phyloP scores from a whole-genome alignment of 1,284 basidiomycete species.

The Tilletia caries region DNA sequence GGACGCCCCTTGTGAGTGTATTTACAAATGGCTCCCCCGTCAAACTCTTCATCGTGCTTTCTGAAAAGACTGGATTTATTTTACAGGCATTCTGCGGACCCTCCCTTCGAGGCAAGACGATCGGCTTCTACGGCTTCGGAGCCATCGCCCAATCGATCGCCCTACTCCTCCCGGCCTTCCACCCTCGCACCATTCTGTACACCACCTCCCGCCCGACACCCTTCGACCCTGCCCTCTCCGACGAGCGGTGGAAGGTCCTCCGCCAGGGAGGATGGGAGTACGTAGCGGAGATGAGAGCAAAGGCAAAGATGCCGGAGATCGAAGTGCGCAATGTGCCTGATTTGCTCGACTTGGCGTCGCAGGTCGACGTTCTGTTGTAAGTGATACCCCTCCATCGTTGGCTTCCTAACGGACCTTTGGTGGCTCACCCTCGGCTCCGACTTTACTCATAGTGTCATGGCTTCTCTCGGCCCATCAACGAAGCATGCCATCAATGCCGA shows the following conservation, averaged over 20 bases:
- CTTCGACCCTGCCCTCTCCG: constrained; percentile 21
- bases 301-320: constrained; percentile 17
- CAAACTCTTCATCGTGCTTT: background rate
- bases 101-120: constrained; percentile 63
- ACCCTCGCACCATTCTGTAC: constrained; percentile 30
- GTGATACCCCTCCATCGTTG: background rate
- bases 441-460: constrained; percentile 60
- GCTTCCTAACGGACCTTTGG: too few species aligned
- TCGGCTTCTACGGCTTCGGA: constrained; percentile 90
- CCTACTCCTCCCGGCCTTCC: constrained; percentile 24
- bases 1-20: constrained; percentile 66
- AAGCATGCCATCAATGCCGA: constrained; percentile 68
- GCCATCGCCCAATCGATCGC: constrained; percentile 56
- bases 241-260: constrained; percentile 11
- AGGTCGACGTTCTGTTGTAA: constrained; percentile 36
- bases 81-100: constrained; percentile 70
- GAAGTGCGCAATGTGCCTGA: constrained; percentile 33
- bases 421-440: background rate
- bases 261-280: background rate
- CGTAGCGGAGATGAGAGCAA: background rate
- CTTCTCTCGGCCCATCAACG: constrained; percentile 72
- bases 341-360: constrained; percentile 23
- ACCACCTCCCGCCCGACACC: constrained; percentile 32
- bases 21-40: background rate
- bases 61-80: background rate